A percentile compares a stretch with the other conserved stretches of the same genome.
phyloP scores from a whole-genome alignment of 176 grass and related monocot genomes.

The Bothriochloa decipiens region DNA sequence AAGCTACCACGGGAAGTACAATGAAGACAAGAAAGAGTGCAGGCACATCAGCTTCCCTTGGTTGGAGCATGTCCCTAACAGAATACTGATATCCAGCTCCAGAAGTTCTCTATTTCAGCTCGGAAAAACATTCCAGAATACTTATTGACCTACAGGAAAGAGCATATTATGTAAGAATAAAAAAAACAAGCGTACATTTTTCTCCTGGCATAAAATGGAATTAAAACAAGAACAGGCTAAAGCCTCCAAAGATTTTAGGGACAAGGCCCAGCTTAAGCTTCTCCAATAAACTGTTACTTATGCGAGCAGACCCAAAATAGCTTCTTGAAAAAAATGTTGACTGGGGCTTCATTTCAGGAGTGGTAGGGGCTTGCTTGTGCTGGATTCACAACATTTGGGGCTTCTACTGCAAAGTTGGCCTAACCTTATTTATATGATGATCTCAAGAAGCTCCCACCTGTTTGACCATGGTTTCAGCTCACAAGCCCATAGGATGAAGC shows the following conservation, averaged over 20 bases:
- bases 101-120: constrained; percentile 44
- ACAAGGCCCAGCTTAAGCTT: constrained; percentile 15
- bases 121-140: constrained; percentile 57
- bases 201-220: constrained; percentile 15
- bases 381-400: constrained; percentile 2
- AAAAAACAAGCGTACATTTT: constrained; percentile 19
- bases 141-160: constrained; percentile 48
- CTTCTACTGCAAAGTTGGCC: neutral
- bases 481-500: constrained; percentile 3
- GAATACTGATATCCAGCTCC: constrained; percentile 71
- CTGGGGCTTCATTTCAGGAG: neutral
- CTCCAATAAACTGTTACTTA: neutral
- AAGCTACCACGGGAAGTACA: constrained; percentile 84
- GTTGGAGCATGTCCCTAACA: constrained; percentile 97
- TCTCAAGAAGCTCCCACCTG: neutral
- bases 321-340: constrained; percentile 6
- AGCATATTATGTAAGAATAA: neutral
- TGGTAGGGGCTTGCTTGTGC: neutral
- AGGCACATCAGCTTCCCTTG: constrained; percentile 94
- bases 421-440: neutral
- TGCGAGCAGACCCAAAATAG: neutral
- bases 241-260: constrained; percentile 1
- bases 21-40: constrained; percentile 72
- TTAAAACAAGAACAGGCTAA: neutral
- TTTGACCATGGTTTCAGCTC: constrained; percentile 6